These are phyloP conservation scores for Chrysoporthe austroafricana DNA, from an alignment of 2,329 filamentous ascomycete species.

Conservation along the genomic window DNA sequence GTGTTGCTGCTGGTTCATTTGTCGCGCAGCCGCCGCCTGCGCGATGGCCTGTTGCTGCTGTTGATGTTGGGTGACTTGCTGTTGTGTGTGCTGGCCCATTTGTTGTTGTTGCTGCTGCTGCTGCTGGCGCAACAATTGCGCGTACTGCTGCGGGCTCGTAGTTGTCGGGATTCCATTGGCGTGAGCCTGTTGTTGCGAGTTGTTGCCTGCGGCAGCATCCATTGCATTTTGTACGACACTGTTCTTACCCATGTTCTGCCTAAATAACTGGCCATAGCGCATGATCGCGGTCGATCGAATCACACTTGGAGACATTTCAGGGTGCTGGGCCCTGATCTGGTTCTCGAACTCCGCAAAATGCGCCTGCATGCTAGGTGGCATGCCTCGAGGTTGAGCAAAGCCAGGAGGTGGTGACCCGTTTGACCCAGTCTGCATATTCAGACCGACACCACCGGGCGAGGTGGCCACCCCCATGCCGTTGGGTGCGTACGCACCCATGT, in stretches of 20 bases:
- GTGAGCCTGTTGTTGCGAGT: constrained; percentile 52
- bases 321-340: constrained; percentile 56
- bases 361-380: constrained; percentile 51
- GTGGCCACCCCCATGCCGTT: constrained; percentile 49
- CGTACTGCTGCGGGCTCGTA: constrained; percentile 62
- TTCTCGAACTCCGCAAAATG: constrained; percentile 57
- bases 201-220: constrained; percentile 57
- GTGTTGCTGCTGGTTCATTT: constrained; percentile 33
- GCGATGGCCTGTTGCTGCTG: constrained; percentile 27
- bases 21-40: constrained; percentile 37
- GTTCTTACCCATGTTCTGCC: constrained; percentile 50
- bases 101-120: constrained; percentile 54
- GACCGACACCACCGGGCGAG: constrained; percentile 45
- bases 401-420: constrained; percentile 46
- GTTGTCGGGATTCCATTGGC: constrained; percentile 53
- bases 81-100: constrained; percentile 9
- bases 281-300: constrained; percentile 56
- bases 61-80: constrained; percentile 5
- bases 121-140: constrained; percentile 60
- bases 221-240: constrained; percentile 52
- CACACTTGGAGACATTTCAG: constrained; percentile 53
- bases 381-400: constrained; percentile 40
- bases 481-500: constrained; percentile 52
- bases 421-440: constrained; percentile 52
- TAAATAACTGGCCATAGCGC: constrained; percentile 40